Base-by-base conservation (phyloP, 345 rosid genomes). In the Populus pruinosa region DNA sequence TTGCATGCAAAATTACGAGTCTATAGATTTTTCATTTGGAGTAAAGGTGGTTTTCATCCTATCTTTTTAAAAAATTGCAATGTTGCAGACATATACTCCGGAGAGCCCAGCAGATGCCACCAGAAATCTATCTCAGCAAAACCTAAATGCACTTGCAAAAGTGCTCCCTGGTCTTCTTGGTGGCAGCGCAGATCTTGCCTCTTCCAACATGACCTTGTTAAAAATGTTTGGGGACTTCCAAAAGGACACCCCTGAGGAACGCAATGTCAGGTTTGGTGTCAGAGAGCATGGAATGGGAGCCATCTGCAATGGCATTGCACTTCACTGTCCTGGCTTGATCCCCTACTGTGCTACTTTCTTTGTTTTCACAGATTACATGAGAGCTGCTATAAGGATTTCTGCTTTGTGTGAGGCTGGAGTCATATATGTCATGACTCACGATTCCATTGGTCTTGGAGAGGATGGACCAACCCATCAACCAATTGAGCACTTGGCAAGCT, bases 401-500 rank as follows among this genome's bases (percentile, higher is more conserved):
- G 97, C 99, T 75, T 82, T 96, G 86, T 75, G 74, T 62, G 91
- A 94, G 84, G 90, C 98, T 69, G 90, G 99, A 66, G 99, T 94
- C 68, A 92, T 96, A 79, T 96, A 96, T 67, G 96, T 96, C 20
- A 96, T 96, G 99, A 96, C 99, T 78, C 99, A 96, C 38, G 99
- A 96, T 74, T 96, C 99, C 10, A 96, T 96, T 79, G 99, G 99
- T 80, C 97, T 96, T 14, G 99, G 99, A 71, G 99, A 96, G 83
- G 99, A 96, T 77, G 99, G 99, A 73, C 99, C 99, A 47, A 96
- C 99, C 76, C 99, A 94, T 84, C 99, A 96, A 83, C 98, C 99
- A 43, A 85, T 96, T 47, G 99, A 96, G 82, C 98, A 96, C 89
- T 23, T 96, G 64, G 97, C 99, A 10, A 96, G 99, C 78, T 94